phyloP scores from a whole-genome alignment of 1,139 yeast species.

The Candida gigantensis region DNA sequence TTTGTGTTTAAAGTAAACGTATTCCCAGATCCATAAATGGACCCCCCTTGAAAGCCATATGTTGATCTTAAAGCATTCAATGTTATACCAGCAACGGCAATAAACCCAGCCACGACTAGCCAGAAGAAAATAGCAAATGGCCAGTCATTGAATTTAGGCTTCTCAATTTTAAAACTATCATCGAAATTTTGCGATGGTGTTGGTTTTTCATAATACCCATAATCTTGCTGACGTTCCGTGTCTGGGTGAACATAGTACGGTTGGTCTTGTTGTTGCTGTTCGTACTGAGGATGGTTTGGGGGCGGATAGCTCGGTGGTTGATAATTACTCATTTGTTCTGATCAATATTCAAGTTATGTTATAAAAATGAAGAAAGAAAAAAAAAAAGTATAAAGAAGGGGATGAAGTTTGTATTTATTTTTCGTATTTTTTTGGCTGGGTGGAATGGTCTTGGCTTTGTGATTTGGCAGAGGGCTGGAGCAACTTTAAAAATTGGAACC shows the following conservation, averaged over 20 bases:
- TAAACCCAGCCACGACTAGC: conserved; percentile 64
- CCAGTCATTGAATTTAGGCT: conserved; percentile 72
- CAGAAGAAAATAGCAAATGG: conserved; percentile 68
- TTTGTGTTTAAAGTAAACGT: conserved; percentile 70
- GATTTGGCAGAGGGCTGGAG: too few relatives aligned
- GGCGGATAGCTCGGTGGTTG: conserved; percentile 12
- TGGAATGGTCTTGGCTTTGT: too few relatives aligned
- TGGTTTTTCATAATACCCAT: conserved; percentile 33
- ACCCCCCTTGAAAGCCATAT: conserved; percentile 59
- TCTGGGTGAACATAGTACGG: conserved; percentile 21
- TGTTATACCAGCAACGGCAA: conserved; percentile 70
- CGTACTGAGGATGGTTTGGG: conserved; percentile 6
- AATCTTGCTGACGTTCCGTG: conserved; percentile 28
- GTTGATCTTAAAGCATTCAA: conserved; percentile 62
- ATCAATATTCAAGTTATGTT: neutral
- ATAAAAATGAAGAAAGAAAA: neutral
- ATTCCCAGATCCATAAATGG: conserved; percentile 58
- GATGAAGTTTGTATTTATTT: neutral
- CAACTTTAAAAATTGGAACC: too few relatives aligned
- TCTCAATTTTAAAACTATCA: conserved; percentile 64
- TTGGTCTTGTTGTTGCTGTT: conserved; percentile 10
- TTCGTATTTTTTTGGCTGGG: neutral
- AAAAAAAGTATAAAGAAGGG: neutral
- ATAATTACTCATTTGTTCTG: conserved; percentile 6
- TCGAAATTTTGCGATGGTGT: conserved; percentile 48